phyloP scores from a whole-genome alignment of 441 rosid genomes.

The Eutrema salsugineum region DNA sequence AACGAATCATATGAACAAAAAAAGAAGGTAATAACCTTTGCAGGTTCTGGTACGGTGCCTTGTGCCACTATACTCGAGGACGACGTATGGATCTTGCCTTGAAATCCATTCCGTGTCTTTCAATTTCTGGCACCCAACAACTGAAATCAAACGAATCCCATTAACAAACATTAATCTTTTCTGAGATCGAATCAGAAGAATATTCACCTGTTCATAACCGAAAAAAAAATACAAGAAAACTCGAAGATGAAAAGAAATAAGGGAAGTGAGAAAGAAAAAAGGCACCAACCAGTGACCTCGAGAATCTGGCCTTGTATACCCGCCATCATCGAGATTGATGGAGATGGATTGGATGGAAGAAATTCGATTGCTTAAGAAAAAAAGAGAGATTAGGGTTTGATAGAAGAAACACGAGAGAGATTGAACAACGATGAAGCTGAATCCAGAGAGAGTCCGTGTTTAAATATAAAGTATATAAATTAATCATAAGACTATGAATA shows the following conservation, averaged over 20 bases:
- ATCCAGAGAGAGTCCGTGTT: not conserved
- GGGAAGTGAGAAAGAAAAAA: not conserved
- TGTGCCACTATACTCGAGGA: slow-evolving; percentile 65
- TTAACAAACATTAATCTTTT: not conserved
- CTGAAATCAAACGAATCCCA: slow-evolving; percentile 34
- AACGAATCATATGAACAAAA: not conserved
- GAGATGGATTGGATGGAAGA: not conserved
- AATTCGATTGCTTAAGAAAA: not conserved
- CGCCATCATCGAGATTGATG: slow-evolving; percentile 39
- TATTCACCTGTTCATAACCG: not conserved
- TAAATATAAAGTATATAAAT: not conserved
- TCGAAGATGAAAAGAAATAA: not conserved
- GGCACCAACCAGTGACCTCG: slow-evolving; percentile 69
- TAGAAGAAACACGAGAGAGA: not conserved
- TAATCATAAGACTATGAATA: not conserved
- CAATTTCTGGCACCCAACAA: slow-evolving; percentile 77
- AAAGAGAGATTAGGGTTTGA: not conserved
- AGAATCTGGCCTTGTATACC: slow-evolving; percentile 80
- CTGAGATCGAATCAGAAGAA: not conserved
- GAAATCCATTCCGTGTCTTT: slow-evolving; percentile 95
- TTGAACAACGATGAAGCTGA: not conserved
- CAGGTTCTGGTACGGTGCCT: slow-evolving; percentile 77
- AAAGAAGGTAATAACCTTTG: slow-evolving; percentile 41
- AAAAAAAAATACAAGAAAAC: too few species aligned
- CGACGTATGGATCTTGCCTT: slow-evolving; percentile 87